Evolutionary conservation across 1,284 basidiomycete species (phyloP).

Genomic region (Phenoliferia sp.): DNA sequence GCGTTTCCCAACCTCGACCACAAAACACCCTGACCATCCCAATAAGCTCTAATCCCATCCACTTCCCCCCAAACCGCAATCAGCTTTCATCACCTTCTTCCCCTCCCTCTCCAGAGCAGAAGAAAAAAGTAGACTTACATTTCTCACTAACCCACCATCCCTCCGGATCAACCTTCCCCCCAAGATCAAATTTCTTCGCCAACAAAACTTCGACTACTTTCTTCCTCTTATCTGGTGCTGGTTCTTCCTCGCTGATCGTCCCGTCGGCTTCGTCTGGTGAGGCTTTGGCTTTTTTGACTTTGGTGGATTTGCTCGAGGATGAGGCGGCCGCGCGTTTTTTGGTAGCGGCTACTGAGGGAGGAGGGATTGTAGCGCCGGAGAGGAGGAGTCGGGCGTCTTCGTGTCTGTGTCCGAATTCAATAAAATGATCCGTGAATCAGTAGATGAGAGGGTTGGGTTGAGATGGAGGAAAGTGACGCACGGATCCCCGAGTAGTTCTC

Average conservation of each 20-base stretch:
- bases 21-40: constrained; percentile 54
- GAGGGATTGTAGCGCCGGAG: background rate
- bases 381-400: constrained; percentile 15
- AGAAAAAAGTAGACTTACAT: constrained; percentile 53
- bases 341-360: background rate
- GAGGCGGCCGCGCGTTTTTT: background rate
- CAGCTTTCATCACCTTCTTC: background rate
- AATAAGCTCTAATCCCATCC: constrained; percentile 51
- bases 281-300: constrained; percentile 11
- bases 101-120: background rate
- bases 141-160: constrained; percentile 67
- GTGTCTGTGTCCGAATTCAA: constrained; percentile 17
- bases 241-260: constrained; percentile 29
- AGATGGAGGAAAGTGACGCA: constrained; percentile 35
- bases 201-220: constrained; percentile 46
- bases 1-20: constrained; percentile 58
- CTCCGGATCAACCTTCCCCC: constrained; percentile 52
- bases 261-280: constrained; percentile 14
- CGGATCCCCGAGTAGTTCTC: constrained; percentile 54
- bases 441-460: background rate
- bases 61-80: no score
- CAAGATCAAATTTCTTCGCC: constrained; percentile 62
- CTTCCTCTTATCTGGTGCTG: constrained; percentile 39
- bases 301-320: background rate
- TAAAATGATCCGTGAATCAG: no score